These are phyloP conservation scores for Nicotiana tabacum DNA, from an alignment of 257 asterid species.

Conservation along the genomic window DNA sequence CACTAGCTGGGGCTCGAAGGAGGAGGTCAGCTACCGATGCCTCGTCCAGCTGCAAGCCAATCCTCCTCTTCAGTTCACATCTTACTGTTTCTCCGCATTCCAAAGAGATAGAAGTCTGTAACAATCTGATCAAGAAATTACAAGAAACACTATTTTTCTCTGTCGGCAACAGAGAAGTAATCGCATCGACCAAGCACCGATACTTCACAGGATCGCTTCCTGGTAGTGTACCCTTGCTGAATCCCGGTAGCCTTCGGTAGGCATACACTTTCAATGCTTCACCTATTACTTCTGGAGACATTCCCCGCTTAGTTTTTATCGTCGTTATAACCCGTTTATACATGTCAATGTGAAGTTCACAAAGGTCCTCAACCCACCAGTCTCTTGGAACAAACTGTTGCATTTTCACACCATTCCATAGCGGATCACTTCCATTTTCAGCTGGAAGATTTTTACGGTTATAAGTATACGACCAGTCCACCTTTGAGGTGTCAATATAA, in stretches of 20 bases:
- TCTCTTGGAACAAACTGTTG: slow-evolving; percentile 62
- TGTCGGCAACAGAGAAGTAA: slow-evolving; percentile 44
- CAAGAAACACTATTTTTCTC: slow-evolving; percentile 51
- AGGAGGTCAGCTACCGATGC: slow-evolving; percentile 56
- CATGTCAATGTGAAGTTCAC: slow-evolving; percentile 67
- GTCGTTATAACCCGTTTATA: slow-evolving; percentile 57
- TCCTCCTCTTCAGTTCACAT: slow-evolving; percentile 45
- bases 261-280: slow-evolving; percentile 67
- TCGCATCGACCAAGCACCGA: slow-evolving; percentile 53
- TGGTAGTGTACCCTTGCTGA: slow-evolving; percentile 40
- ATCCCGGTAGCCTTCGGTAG: slow-evolving; percentile 49
- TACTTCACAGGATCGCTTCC: slow-evolving; percentile 46
- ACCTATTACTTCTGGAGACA: slow-evolving; percentile 53
- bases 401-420: slow-evolving; percentile 56
- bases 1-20: slow-evolving; percentile 47
- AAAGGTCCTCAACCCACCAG: slow-evolving; percentile 96
- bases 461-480: slow-evolving; percentile 74
- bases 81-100: slow-evolving; percentile 54
- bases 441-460: slow-evolving; percentile 54
- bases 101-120: slow-evolving; percentile 49
- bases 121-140: slow-evolving; percentile 54
- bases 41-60: slow-evolving; percentile 60
- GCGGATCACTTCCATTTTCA: slow-evolving; percentile 42
- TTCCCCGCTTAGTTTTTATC: slow-evolving; percentile 52
- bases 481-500: slow-evolving; percentile 48